A percentile compares a stretch with the other conserved stretches of the same genome.
phyloP scores from a whole-genome alignment of 2,329 filamentous ascomycete genomes.

The Colletotrichum spinosum region DNA sequence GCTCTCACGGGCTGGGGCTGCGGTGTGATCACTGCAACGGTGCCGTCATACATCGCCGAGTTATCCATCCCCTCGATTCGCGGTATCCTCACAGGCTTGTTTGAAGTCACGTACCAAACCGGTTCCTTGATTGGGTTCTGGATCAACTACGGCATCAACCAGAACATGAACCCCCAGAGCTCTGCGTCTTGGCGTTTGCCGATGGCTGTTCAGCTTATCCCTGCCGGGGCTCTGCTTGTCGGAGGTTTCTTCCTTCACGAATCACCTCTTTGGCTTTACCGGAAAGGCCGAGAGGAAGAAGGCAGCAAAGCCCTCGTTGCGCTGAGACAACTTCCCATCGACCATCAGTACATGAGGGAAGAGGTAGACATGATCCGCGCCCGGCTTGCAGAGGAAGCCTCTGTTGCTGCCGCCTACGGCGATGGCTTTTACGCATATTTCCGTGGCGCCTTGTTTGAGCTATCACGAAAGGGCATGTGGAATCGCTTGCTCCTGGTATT shows the following conservation, averaged over 20 bases:
- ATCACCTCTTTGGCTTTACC: constrained; percentile 40
- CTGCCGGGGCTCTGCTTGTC: constrained; percentile 55
- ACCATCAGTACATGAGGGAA: constrained; percentile 56
- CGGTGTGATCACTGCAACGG: constrained; percentile 67
- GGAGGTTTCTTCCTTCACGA: constrained; percentile 55
- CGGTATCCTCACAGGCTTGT: constrained; percentile 67
- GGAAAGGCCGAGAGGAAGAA: constrained; percentile 38
- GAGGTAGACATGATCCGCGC: constrained; percentile 60
- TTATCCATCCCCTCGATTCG: constrained; percentile 69
- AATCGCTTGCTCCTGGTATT: constrained; percentile 53
- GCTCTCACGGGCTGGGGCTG: constrained; percentile 68
- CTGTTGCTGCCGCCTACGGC: constrained; percentile 48
- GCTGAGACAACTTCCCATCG: constrained; percentile 57
- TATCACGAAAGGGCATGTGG: constrained; percentile 53
- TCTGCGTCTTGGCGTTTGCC: constrained; percentile 60
- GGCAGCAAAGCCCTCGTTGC: constrained; percentile 51
- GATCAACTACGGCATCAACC: constrained; percentile 58
- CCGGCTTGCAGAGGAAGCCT: constrained; percentile 49
- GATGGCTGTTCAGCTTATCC: constrained; percentile 59
- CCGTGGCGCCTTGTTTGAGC: constrained; percentile 48
- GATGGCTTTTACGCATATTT: constrained; percentile 48
- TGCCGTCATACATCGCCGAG: constrained; percentile 74
- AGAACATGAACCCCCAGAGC: constrained; percentile 48
- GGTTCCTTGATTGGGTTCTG: constrained; percentile 64
- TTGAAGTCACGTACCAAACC: constrained; percentile 65